Evolutionary conservation across 2,329 filamentous ascomycete species (phyloP).

Genomic region (Penicillium janthinellum): DNA sequence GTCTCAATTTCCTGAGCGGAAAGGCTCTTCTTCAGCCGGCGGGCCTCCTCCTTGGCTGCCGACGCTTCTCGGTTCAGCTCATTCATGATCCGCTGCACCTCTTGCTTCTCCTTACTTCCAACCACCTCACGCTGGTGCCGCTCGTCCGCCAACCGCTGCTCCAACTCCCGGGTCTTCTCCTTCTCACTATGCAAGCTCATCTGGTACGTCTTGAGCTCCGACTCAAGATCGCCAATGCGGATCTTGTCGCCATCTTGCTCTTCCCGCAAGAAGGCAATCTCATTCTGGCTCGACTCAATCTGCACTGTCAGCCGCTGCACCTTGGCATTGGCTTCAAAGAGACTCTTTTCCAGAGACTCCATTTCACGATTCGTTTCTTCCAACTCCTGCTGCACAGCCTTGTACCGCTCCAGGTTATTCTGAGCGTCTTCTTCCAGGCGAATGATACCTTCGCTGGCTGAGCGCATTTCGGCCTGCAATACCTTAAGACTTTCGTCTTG

Average conservation of each 20-base stretch:
- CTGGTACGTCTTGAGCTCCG: constrained; percentile 76
- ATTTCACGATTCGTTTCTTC: constrained; percentile 83
- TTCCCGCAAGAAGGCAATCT: constrained; percentile 92
- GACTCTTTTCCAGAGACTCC: constrained; percentile 78
- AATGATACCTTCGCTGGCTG: constrained; percentile 82
- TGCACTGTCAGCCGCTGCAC: constrained; percentile 85
- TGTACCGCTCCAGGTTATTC: constrained; percentile 74
- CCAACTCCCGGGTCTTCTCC: constrained; percentile 71
- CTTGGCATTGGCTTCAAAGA: constrained; percentile 84
- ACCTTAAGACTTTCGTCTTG: constrained; percentile 84
- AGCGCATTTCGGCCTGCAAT: constrained; percentile 91
- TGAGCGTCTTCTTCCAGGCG: constrained; percentile 87
- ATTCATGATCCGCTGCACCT: constrained; percentile 89
- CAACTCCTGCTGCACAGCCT: constrained; percentile 80
- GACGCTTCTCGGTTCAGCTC: constrained; percentile 86
- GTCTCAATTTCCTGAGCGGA: constrained; percentile 85
- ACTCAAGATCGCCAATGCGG: constrained; percentile 91
- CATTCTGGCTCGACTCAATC: constrained; percentile 86
- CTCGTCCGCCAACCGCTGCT: constrained; percentile 76
- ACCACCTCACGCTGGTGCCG: constrained; percentile 83
- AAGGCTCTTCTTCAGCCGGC: constrained; percentile 78
- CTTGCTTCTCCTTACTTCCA: constrained; percentile 86
- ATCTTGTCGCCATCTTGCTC: constrained; percentile 98
- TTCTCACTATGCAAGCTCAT: constrained; percentile 80
- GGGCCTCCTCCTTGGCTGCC: constrained; percentile 80